Percentiles rank a stretch among this genome's conserved stretches.
These are phyloP conservation scores for Arachnomyces sp. DNA, from an alignment of 2,329 filamentous ascomycete genomes.

Conservation along the genomic window DNA sequence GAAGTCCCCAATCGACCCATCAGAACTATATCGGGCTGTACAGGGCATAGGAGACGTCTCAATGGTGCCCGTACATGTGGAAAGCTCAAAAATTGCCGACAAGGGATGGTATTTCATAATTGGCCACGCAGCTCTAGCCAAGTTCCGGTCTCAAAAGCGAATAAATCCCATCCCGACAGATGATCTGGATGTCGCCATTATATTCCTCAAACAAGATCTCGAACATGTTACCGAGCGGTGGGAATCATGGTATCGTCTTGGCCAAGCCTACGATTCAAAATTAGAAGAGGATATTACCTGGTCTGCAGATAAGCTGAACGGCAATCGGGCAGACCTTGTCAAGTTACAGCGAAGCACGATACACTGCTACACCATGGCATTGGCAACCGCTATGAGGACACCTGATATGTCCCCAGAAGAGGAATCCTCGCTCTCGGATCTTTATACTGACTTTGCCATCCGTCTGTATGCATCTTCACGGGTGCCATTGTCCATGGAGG, in stretches of 20 bases:
- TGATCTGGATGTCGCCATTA: conserved; percentile 72
- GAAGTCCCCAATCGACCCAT: conserved; percentile 73
- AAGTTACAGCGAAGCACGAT: conserved; percentile 71
- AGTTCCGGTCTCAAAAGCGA: conserved; percentile 72
- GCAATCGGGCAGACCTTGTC: conserved; percentile 64
- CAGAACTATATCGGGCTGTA: conserved; percentile 70
- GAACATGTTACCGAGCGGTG: conserved; percentile 74
- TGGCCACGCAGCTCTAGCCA: conserved; percentile 78
- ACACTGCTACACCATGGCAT: conserved; percentile 68
- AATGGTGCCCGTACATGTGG: conserved; percentile 59
- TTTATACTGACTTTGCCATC: conserved; percentile 61
- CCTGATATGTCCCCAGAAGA: conserved; percentile 48
- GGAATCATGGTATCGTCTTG: conserved; percentile 86
- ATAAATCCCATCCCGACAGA: conserved; percentile 71
- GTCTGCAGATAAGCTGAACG: conserved; percentile 88
- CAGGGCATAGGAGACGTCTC: conserved; percentile 68
- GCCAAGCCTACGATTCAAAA: conserved; percentile 79
- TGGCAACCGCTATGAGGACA: conserved; percentile 51
- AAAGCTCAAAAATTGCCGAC: conserved; percentile 61
- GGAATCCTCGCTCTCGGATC: conserved; percentile 50
- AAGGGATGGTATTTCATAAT: conserved; percentile 90
- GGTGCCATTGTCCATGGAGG: conserved; percentile 59
- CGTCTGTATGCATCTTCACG: conserved; percentile 61
- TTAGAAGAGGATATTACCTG: conserved; percentile 80
- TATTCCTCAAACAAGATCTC: conserved; percentile 70